Evolutionary conservation across 768 basidiomycete species (phyloP).

Genomic region (Punctularia strigosozonata): DNA sequence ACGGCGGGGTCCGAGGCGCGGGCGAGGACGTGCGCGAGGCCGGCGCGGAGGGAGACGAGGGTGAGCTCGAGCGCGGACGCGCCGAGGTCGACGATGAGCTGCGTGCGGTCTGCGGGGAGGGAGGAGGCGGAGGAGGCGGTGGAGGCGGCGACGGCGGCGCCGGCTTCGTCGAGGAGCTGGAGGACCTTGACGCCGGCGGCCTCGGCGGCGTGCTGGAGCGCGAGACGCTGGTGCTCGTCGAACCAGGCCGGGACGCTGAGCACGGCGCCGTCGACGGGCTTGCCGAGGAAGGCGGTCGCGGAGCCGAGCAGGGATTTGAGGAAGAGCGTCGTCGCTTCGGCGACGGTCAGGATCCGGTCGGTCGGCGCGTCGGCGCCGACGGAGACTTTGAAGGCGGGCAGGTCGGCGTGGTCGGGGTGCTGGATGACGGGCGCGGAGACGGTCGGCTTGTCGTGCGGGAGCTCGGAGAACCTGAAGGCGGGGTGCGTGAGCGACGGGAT

Average conservation of each 20-base stretch:
- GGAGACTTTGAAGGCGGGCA: conserved; percentile 76
- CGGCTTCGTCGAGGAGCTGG: conserved; percentile 82
- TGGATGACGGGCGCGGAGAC: conserved; percentile 65
- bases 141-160: conserved; percentile 54
- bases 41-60: conserved; percentile 62
- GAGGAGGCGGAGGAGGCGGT: conserved; percentile 28
- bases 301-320: conserved; percentile 74
- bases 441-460: conserved; percentile 38
- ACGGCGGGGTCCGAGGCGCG: conserved; percentile 32
- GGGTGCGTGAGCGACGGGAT: not conserved
- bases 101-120: conserved; percentile 52
- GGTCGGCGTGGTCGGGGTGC: conserved; percentile 58
- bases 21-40: conserved; percentile 57
- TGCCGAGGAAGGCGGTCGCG: conserved; percentile 85
- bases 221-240: conserved; percentile 50
- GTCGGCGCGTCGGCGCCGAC: conserved; percentile 69
- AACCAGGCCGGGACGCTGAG: conserved; percentile 76
- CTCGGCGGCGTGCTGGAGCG: conserved; percentile 60
- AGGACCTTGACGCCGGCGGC: conserved; percentile 77
- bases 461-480: conserved; percentile 58
- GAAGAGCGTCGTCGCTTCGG: conserved; percentile 80
- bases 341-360: conserved; percentile 66
- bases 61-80: conserved; percentile 58
- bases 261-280: conserved; percentile 67
- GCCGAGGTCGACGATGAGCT: conserved; percentile 76